Percentiles rank a stretch among this genome's conserved stretches.
Conservation (phyloP, 352 stramenopile species). For the Aphanomyces invadans region DNA sequence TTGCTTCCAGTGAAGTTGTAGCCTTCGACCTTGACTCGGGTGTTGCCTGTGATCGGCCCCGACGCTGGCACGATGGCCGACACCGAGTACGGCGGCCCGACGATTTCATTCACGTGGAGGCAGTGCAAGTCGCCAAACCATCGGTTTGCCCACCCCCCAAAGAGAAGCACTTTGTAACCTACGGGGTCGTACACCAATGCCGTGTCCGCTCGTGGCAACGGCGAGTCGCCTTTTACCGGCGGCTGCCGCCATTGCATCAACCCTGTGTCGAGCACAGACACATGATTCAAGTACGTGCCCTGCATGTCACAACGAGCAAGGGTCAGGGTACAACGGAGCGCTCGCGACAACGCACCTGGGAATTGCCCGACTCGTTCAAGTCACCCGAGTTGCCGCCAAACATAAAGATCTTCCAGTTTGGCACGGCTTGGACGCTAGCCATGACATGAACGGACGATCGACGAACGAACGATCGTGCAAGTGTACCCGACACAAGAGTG, state of each 20-base stretch:
- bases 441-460: not conserved
- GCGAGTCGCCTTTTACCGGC: conserved; percentile 63
- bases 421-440: conserved; percentile 83
- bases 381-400: conserved; percentile 96
- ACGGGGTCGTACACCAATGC: conserved; percentile 90
- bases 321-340: too few species aligned
- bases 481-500: conserved; percentile 82
- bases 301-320: too few species aligned
- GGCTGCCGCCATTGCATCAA: conserved; percentile 65
- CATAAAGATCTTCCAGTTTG: conserved; percentile 96
- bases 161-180: conserved; percentile 89
- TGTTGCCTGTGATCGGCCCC: conserved; percentile 91
- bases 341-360: conserved; percentile 36
- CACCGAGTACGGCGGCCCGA: conserved; percentile 95
- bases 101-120: conserved; percentile 91
- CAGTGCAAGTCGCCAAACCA: conserved; percentile 92
- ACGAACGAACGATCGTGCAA: too few species aligned
- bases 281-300: conserved; percentile 84
- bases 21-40: conserved; percentile 83
- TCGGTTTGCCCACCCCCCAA: conserved; percentile 94
- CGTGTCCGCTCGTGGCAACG: conserved; percentile 87
- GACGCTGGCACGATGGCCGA: conserved; percentile 82
- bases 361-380: conserved; percentile 74
- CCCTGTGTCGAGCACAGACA: conserved; percentile 89
- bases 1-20: conserved; percentile 88